Base-by-base conservation (phyloP, 306 rosid genomes). In the Rosa persica region DNA sequence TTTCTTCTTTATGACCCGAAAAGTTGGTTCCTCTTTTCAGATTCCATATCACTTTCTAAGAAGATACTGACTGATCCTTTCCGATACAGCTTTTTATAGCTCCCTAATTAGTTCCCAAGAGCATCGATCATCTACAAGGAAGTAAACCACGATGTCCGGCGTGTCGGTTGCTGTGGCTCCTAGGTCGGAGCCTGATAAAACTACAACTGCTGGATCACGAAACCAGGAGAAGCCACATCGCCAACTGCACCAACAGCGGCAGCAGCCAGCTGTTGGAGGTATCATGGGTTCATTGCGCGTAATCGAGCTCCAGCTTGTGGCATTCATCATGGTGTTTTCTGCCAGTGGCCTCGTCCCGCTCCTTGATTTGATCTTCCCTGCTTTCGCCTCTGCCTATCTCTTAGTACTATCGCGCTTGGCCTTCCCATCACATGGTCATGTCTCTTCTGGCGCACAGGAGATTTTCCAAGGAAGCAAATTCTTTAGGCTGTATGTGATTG, bases 331-430 rank as follows among this genome's bases (percentile, higher is more conserved):
- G 88, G 93, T 93, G 0, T 91, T 93, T 86, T 93, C 98, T 1
- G 98, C 84, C 17, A 89, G 98, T 73, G 97, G 98, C 4, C 93
- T 93, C 6, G 93, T 93, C 27, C 97, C 98, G 6, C 78, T 93
- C 13, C 73, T 86, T 11, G 96, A 93, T 51, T 74, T 91, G 1
- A 30, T 85, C 20, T 93, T 93, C 78, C 97, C 97, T 0, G 97
- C 89, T 1, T 79, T 93, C 34, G 75, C 92, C 62, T 78, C 95
- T 2, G 86, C 82, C 5, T 93, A 93, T 80, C 88, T 93, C 34
- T 25, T 93, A 15, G 87, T 87, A 34, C 90, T 93, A 5, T 55
- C 97, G 3, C 89, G 80, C 8, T 81, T 87, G 42, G 95, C 90
- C 15, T 93, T 93, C 82, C 97, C 98, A 3, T 75, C 90, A 6